Evolutionary conservation across 257 asterid genomes (phyloP).

Genomic region (Ajuga chamaepitys): DNA sequence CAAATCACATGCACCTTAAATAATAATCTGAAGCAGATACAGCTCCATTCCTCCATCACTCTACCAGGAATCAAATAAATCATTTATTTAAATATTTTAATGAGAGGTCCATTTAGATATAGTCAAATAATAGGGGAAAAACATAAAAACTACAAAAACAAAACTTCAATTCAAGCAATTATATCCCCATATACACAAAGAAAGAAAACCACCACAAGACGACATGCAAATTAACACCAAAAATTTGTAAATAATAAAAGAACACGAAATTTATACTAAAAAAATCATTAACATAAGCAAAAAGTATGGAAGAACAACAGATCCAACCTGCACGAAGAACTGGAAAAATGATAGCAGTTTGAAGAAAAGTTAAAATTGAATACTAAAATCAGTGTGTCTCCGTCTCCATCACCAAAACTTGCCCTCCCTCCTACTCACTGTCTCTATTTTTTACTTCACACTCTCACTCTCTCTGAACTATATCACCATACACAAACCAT

Average conservation of each 20-base stretch:
- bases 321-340: constrained; percentile 24
- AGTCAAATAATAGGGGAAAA: too few relatives aligned
- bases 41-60: constrained; percentile 6
- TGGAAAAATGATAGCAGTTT: background rate
- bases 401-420: constrained; percentile 17
- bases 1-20: constrained; percentile 20
- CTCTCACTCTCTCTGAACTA: constrained; percentile 14
- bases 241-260: background rate
- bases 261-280: too few relatives aligned
- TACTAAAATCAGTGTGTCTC: constrained; percentile 10
- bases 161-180: background rate
- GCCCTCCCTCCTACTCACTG: background rate
- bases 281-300: background rate
- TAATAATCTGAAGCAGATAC: constrained; percentile 3
- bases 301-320: constrained; percentile 12
- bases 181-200: background rate
- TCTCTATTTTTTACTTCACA: constrained; percentile 4
- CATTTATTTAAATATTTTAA: too few relatives aligned
- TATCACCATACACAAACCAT: constrained; percentile 19
- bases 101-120: too few relatives aligned
- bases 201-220: constrained; percentile 6
- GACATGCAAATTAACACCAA: constrained; percentile 12
- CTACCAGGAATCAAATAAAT: background rate
- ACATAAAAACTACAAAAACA: too few relatives aligned
- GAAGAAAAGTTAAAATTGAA: constrained; percentile 5